Percentiles rank a stretch among this genome's conserved stretches.
phyloP scores from a whole-genome alignment of 495 filamentous ascomycete species.

The Penicillium dipodomyicola region DNA sequence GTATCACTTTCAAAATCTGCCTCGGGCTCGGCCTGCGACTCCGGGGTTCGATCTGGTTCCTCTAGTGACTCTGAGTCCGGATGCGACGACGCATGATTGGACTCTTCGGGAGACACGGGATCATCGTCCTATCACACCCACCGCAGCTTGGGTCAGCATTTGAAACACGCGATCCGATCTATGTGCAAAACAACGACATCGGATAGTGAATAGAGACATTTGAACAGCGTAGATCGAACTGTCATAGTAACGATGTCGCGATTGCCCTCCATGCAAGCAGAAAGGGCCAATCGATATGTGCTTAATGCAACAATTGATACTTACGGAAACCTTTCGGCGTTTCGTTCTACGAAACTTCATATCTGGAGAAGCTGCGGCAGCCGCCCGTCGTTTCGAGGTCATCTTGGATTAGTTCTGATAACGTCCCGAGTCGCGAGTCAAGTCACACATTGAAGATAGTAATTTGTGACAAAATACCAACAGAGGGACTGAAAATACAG shows the following conservation, averaged over 20 bases:
- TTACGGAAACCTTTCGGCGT: slow-evolving; percentile 57
- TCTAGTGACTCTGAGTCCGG: slow-evolving; percentile 35
- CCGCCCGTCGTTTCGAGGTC: slow-evolving; percentile 68
- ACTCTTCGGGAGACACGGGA: slow-evolving; percentile 19
- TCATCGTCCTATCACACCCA: slow-evolving; percentile 20
- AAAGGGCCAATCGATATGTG: background rate
- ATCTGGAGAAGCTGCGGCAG: slow-evolving; percentile 39
- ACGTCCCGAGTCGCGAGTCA: background rate
- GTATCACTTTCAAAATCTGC: slow-evolving; percentile 59
- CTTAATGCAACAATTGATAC: slow-evolving; percentile 27
- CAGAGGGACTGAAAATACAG: background rate
- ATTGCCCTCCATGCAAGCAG: background rate
- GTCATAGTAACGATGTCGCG: background rate
- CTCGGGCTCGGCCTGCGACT: slow-evolving; percentile 44
- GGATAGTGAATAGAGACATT: background rate
- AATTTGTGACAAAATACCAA: background rate
- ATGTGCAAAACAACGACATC: background rate
- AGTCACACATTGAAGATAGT: slow-evolving; percentile 3
- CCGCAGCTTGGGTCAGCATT: slow-evolving; percentile 1
- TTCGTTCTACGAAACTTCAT: slow-evolving; percentile 53
- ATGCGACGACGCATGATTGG: slow-evolving; percentile 34
- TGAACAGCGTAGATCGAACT: background rate
- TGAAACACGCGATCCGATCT: slow-evolving; percentile 3
- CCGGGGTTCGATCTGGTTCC: slow-evolving; percentile 20
- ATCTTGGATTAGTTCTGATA: slow-evolving; percentile 34